Conservation (phyloP, 139 green algal genomes). For the Chlamydomonas sp. region DNA sequence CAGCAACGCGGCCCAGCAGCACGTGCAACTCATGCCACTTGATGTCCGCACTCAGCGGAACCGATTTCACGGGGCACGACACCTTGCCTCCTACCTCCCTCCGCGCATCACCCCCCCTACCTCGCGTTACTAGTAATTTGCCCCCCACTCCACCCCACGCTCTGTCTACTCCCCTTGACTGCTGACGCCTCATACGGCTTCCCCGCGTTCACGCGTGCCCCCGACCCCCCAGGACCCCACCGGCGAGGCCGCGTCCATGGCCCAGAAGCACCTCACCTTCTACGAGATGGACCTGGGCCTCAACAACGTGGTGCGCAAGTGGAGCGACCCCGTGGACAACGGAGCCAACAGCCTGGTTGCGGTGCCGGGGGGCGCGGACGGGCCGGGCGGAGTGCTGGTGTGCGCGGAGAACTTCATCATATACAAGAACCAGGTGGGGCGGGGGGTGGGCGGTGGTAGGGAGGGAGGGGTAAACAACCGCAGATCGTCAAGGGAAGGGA, state of each 20-base stretch:
- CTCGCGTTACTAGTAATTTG: neutral
- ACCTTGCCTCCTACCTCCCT: neutral
- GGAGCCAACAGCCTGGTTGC: slow-evolving; percentile 96
- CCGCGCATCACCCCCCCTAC: no score
- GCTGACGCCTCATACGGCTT: neutral
- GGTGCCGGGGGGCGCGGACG: slow-evolving; percentile 92
- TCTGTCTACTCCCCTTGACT: neutral
- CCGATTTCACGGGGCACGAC: neutral
- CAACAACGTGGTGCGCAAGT: slow-evolving; percentile 97
- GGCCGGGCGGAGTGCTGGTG: slow-evolving; percentile 93
- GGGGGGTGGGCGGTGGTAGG: neutral
- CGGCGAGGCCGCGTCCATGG: slow-evolving; percentile 87
- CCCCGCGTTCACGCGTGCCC: neutral
- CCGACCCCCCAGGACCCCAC: slow-evolving; percentile 74
- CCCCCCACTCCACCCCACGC: no score
- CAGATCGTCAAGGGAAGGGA: neutral
- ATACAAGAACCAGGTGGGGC: slow-evolving; percentile 84
- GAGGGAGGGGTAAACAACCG: no score
- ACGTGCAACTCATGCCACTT: no score
- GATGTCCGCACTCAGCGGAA: no score
- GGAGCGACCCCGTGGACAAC: slow-evolving; percentile 92
- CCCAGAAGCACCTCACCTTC: slow-evolving; percentile 95
- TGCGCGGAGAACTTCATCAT: slow-evolving; percentile 98
- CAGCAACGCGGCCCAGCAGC: no score
- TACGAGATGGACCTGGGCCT: slow-evolving; percentile 99